Evolutionary conservation across 148 eudicot genomes (phyloP), one percentile per base, ranked within the genome.

Genomic region (Limonium bicolor): DNA sequence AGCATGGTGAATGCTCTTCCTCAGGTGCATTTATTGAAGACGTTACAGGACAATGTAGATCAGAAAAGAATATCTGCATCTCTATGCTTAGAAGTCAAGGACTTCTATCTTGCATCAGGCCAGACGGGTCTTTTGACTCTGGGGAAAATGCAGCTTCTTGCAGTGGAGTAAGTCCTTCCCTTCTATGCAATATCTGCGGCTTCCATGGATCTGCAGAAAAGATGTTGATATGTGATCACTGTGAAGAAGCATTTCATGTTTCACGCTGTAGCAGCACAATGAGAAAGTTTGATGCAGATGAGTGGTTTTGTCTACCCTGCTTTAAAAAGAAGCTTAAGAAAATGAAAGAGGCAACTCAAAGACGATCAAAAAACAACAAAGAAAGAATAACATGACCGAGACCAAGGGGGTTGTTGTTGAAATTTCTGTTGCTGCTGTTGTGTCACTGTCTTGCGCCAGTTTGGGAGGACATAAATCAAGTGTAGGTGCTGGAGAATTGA

Each of bases 261-360:
- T 58, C 79, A 45, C 80, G 97, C 69, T 84, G 73, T 66, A 65
- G 60, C 17, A 61, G 73, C 15, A 60, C 30, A 25, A 38, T 62
- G 30, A 72, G 51, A 57, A 67, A 63, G 57, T 52, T 71, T 46
- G 87, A 95, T 30, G 39, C 41, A 45, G 82, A 66, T 59, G 93
- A 80, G 33, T 84, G 95, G 95, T 77, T 67, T 47, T 90, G 95
- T 51, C 69, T 69, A 30, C 62, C 84, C 53, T 90, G 97, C 63
- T 59, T 51, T 39, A 84, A 75, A 57, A 80, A 71, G 87, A 75
- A 73, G 58, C 77, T 29, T 33, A 80, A 61, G 46, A 49, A 56
- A 53, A 43, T 68, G 60, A 76, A 37, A 42, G 78, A 74, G 55
- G 62, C 52, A 55, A 48, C 61, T 41, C 27, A 44, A 8, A 50